Base-by-base conservation (phyloP, 2,329 filamentous ascomycete species). In the Aureobasidium lini region DNA sequence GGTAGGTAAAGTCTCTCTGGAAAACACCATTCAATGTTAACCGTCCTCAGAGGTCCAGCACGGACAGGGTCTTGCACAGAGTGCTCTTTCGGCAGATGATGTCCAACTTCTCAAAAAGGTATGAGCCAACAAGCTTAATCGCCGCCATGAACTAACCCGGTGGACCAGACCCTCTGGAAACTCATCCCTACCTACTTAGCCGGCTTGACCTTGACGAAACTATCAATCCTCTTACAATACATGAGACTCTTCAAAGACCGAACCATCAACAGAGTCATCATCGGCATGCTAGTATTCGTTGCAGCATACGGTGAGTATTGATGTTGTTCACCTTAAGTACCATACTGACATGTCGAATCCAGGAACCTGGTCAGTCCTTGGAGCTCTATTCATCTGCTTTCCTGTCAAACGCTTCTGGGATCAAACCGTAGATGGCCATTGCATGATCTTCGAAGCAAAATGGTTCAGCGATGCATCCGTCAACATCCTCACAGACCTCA, bases 141-240 rank as follows among this genome's bases (percentile, higher is more conserved):
- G 7, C 13, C 29, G 28, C 6, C 8, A 7, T 13, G 7, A 9
- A 37, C 10, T n/a, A 7, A 11, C 18, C n/a, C 23, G 1, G 11
- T 1, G 28, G 9, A 48, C 13, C 15, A 60, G 59, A 29, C 59
- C 5, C 46, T 66, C 7, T 66, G 62, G 40, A 44, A 52, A 6
- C 64, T 61, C 10, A 79, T 64, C 72, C 76, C 46, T 71, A 70
- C 72, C 28, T 75, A 75, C 65, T 72, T 74, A 50, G 61, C 71
- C 11, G 71, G 69, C 4, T 63, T 74, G 34, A 68, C 66, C 16
- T 71, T 70, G 58, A 74, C 74, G 18, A 79, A 79, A 66, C 67
- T 73, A 7, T 76, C 76, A 0, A 78, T 79, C 42, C 65, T 79
- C 2, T 67, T 79, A 59, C 77, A 79, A 61, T 80, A 79, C 61